A percentile compares a stretch with the other conserved stretches of the same genome.
These are phyloP conservation scores for Phytophthora rubi DNA, from an alignment of 352 stramenopile species.

Conservation along the genomic window DNA sequence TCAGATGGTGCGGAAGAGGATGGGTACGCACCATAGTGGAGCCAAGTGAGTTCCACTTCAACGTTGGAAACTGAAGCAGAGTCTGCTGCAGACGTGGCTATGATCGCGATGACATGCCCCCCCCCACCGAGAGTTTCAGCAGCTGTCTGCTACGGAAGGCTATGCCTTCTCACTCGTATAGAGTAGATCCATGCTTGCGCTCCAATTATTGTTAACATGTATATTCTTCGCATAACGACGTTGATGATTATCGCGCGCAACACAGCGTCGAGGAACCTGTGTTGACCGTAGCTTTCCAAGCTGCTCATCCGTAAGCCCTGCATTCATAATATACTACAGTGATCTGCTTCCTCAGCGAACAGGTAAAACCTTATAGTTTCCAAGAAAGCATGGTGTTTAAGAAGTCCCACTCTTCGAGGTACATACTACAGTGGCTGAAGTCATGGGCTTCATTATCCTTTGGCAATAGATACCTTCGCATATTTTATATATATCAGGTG, in stretches of 20 bases:
- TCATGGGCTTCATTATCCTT: too few species aligned
- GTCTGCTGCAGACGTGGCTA: neutral
- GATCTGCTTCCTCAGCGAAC: too few species aligned
- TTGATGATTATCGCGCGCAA: slow-evolving; percentile 42
- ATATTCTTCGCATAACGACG: too few species aligned
- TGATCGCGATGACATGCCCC: neutral
- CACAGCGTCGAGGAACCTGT: slow-evolving; percentile 78
- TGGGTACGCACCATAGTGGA: slow-evolving; percentile 8
- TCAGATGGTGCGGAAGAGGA: slow-evolving; percentile 22
- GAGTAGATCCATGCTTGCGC: neutral
- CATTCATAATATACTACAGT: neutral
- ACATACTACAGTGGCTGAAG: too few species aligned
- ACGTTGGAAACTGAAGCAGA: slow-evolving; percentile 8
- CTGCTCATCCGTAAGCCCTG: slow-evolving; percentile 72
- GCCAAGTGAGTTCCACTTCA: slow-evolving; percentile 4
- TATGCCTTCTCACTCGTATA: too few species aligned
- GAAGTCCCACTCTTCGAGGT: too few species aligned
- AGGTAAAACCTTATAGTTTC: too few species aligned
- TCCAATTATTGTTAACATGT: too few species aligned
- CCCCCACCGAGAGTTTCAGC: neutral
- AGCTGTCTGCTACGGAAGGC: neutral
- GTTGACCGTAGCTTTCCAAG: slow-evolving; percentile 62
- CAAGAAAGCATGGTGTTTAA: too few species aligned
- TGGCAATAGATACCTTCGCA: too few species aligned
- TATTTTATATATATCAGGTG: too few species aligned